Base-by-base conservation (phyloP, 257 asterid species). In the Solanum verrucosum region DNA sequence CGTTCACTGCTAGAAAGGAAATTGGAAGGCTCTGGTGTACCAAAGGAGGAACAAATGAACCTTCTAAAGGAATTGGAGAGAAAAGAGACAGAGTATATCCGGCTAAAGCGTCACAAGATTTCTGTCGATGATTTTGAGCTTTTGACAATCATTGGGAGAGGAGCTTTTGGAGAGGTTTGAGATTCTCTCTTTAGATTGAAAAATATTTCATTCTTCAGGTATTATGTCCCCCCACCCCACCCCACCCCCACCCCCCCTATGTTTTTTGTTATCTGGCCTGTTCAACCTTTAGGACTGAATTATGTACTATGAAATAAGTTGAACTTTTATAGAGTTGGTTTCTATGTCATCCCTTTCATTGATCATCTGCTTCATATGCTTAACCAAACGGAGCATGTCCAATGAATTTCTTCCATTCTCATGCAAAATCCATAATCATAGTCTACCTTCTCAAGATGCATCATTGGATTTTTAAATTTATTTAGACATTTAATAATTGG, bases 131-230 rank as follows among this genome's bases (percentile, higher is more conserved):
- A 96, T 90, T 96, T 96, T 89, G 97, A 95, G 89, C 93, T 95
- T 81, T 88, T 96, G 65, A 89, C 93, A 37, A 93, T 95, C 46
- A 96, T 96, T 6, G 98, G 98, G 34, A 93, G 96, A 93, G 98
- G 99, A 78, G 98, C 98, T 83, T 96, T 95, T 86, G 99, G 98
- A 89, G 99, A 96, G 99, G 99, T 96, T 91, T 85, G 86, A 37
- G 42, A 65, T 86, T 56, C 89, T 84, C 67, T 70, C 9, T 25
- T 71, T 40, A 44, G 60, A 67, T 77, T 84, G 59, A 40, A 84
- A 65, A n/a, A 42, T 23, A 44, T 44, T 77, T 77, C 85, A 27
- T 49, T 82, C 44, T 82, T 20, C 29, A 2, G 44, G 86, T 40
- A 49, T 49, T 49, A 29, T 52, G 33, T 87, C 20, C 38, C 12